Evolutionary conservation across 1,139 yeast genomes (phyloP).

Genomic region (Meyerozyma athensensis): DNA sequence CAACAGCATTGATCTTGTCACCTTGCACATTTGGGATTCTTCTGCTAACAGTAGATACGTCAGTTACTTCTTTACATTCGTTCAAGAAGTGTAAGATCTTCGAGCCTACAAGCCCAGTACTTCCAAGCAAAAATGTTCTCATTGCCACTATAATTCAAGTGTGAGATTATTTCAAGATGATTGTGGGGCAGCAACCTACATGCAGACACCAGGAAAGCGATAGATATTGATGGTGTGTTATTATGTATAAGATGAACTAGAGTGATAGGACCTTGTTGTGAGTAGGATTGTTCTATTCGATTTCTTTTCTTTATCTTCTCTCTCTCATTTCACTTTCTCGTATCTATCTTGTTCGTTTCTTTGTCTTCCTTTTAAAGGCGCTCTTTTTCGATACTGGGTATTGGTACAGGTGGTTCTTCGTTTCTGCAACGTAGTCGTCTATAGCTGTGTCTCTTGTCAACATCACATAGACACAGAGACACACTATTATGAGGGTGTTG

Average conservation of each 20-base stretch:
- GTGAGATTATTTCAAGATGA: too few species aligned
- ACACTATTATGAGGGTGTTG: conserved; percentile 48
- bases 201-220: too few species aligned
- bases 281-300: background rate
- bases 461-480: conserved; percentile 54
- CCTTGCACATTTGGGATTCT: conserved; percentile 21
- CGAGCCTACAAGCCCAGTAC: conserved; percentile 60
- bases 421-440: conserved; percentile 2
- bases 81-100: conserved; percentile 38
- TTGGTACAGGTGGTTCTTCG: background rate
- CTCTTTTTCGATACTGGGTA: background rate
- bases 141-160: too few species aligned
- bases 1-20: conserved; percentile 23
- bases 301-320: too few species aligned
- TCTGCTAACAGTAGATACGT: conserved; percentile 46
- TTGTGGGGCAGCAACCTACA: too few species aligned
- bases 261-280: background rate
- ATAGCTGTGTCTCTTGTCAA: conserved; percentile 47
- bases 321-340: too few species aligned
- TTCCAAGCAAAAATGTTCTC: conserved; percentile 43
- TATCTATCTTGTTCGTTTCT: too few species aligned
- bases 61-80: conserved; percentile 21
- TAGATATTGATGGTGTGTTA: too few species aligned
- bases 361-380: conserved; percentile 1
- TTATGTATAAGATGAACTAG: background rate